Conservation (phyloP, 1,284 basidiomycete genomes). For the Termitomyces sp. region DNA sequence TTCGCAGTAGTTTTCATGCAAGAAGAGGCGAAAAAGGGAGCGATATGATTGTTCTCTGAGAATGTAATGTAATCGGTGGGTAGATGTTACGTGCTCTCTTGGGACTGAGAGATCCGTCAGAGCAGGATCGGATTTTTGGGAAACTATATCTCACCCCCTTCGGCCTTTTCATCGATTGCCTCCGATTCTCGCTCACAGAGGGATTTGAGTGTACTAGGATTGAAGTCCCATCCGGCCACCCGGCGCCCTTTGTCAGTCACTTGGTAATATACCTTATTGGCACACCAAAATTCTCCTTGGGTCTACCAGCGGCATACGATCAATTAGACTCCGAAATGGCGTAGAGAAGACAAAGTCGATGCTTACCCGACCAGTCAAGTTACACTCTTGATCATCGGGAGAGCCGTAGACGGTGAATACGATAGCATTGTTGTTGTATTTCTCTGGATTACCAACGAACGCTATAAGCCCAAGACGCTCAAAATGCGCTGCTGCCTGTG, state of each 20-base stretch:
- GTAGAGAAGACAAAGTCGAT: neutral
- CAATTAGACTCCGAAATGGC: neutral
- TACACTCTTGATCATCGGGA: neutral
- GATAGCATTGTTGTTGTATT: constrained; percentile 9
- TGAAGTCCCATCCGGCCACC: constrained; percentile 11
- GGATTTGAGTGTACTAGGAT: neutral
- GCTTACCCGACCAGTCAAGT: constrained; percentile 4
- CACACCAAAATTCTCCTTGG: constrained; percentile 16
- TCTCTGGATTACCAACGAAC: constrained; percentile 14
- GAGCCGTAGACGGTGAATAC: constrained; percentile 12
- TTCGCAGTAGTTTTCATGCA: constrained; percentile 14
- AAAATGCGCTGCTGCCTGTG: constrained; percentile 17
- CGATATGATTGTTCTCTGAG: constrained; percentile 12
- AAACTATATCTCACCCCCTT: neutral
- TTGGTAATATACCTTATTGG: constrained; percentile 14
- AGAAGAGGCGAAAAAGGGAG: constrained; percentile 10
- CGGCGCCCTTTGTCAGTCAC: constrained; percentile 14
- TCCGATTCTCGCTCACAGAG: neutral
- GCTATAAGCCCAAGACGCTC: constrained; percentile 15
- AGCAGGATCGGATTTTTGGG: neutral
- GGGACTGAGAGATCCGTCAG: neutral
- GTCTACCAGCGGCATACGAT: neutral
- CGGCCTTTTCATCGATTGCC: constrained; percentile 1
- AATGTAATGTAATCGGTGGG: constrained; percentile 9
- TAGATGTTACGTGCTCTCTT: neutral